These are phyloP conservation scores for Clathrus columnatus DNA, from an alignment of 768 basidiomycete species.

Conservation along the genomic window DNA sequence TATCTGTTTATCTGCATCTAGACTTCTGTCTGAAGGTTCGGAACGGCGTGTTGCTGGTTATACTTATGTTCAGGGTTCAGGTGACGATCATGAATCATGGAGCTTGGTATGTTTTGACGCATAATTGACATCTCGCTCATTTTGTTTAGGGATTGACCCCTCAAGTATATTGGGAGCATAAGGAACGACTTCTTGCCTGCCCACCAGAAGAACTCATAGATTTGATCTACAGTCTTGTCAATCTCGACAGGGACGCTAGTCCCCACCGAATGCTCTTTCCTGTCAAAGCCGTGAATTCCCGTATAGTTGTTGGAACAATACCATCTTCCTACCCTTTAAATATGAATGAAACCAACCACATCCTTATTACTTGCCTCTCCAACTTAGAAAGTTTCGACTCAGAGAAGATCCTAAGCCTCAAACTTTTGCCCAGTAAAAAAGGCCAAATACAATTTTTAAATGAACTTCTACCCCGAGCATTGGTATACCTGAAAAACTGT, in stretches of 20 bases:
- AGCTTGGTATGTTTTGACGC: constrained; percentile 42
- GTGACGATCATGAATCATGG: constrained; percentile 94
- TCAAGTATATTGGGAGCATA: constrained; percentile 57
- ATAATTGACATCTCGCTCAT: background rate
- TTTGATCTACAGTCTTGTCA: constrained; percentile 29
- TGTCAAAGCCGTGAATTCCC: background rate
- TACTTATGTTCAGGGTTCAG: constrained; percentile 86
- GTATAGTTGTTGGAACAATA: constrained; percentile 5
- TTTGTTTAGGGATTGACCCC: constrained; percentile 64
- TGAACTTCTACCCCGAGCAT: constrained; percentile 38
- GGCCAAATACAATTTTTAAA: constrained; percentile 43
- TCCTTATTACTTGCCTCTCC: constrained; percentile 14
- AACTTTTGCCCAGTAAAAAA: constrained; percentile 38
- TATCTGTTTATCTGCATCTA: constrained; percentile 82
- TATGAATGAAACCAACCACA: constrained; percentile 6
- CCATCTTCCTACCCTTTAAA: constrained; percentile 5
- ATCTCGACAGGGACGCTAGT: constrained; percentile 12
- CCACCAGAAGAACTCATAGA: constrained; percentile 41
- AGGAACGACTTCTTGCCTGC: constrained; percentile 36
- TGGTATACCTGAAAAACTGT: constrained; percentile 35
- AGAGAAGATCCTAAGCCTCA: constrained; percentile 14
- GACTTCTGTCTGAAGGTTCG: constrained; percentile 48
- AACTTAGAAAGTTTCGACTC: constrained; percentile 7
- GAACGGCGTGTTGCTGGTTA: constrained; percentile 63
- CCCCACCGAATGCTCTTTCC: constrained; percentile 1